A percentile compares a stretch with the other conserved stretches of the same genome.
Evolutionary conservation across 2,329 filamentous ascomycete species (phyloP).

Genomic region (Microdochium trichocladiopsis): DNA sequence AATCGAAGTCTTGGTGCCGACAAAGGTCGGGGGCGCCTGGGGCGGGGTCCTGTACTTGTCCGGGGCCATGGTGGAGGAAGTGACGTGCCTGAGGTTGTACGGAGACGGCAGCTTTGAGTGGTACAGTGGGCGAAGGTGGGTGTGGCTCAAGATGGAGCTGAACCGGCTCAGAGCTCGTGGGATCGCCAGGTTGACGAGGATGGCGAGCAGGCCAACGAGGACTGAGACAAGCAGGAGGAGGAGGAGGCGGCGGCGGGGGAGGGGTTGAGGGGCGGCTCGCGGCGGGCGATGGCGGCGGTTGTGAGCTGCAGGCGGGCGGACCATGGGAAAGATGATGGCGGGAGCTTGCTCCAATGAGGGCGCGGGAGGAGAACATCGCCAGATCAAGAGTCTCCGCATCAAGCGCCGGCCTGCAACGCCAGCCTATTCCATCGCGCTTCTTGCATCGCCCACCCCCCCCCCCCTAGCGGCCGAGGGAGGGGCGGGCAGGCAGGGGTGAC

Average conservation of each 20-base stretch:
- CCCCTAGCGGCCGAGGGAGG: too few species aligned
- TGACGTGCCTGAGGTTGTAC: conserved; percentile 22
- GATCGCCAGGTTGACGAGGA: conserved; percentile 60
- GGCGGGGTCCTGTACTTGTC: conserved; percentile 66
- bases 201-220: conserved; percentile 46
- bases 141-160: conserved; percentile 47
- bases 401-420: too few species aligned
- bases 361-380: background rate
- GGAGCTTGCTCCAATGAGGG: background rate
- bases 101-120: conserved; percentile 10
- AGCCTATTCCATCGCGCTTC: too few species aligned
- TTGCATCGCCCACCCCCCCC: too few species aligned
- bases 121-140: conserved; percentile 32
- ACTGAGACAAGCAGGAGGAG: conserved; percentile 34
- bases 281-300: conserved; percentile 7
- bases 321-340: conserved; percentile 7
- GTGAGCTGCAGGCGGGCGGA: conserved; percentile 6
- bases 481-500: too few species aligned
- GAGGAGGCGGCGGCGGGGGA: conserved; percentile 20
- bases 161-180: conserved; percentile 53
- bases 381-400: background rate
- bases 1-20: conserved; percentile 63
- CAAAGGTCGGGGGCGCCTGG: conserved; percentile 72
- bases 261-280: conserved; percentile 12
- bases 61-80: conserved; percentile 56